Evolutionary conservation across 2,329 filamentous ascomycete genomes (phyloP).

Genomic region (Thelonectria blattea): DNA sequence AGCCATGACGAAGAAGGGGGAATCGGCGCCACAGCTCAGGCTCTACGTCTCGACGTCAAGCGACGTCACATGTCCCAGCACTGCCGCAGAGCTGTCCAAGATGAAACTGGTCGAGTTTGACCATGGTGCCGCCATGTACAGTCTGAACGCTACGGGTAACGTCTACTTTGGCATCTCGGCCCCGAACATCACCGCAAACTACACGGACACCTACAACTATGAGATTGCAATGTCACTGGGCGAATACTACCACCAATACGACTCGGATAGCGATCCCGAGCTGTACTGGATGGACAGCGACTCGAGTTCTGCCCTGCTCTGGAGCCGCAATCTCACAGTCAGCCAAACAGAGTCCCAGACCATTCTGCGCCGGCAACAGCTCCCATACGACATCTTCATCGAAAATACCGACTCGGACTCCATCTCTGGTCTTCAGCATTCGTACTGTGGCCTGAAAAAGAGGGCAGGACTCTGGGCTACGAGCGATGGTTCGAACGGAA

Average conservation of each 20-base stretch:
- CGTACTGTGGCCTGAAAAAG: slow-evolving; percentile 79
- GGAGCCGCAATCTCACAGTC: slow-evolving; percentile 74
- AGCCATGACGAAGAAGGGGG: slow-evolving; percentile 37
- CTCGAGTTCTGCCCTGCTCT: slow-evolving; percentile 76
- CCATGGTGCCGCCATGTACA: slow-evolving; percentile 73
- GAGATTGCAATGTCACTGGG: slow-evolving; percentile 85
- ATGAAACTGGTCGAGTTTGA: slow-evolving; percentile 55
- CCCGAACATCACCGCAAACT: slow-evolving; percentile 65
- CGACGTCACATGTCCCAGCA: slow-evolving; percentile 39
- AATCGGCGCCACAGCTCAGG: slow-evolving; percentile 70
- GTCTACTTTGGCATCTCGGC: slow-evolving; percentile 81
- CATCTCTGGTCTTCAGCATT: slow-evolving; percentile 75
- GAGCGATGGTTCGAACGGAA: slow-evolving; percentile 48
- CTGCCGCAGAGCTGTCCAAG: slow-evolving; percentile 29
- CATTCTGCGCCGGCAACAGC: slow-evolving; percentile 52
- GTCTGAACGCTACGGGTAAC: slow-evolving; percentile 65
- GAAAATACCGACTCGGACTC: slow-evolving; percentile 64
- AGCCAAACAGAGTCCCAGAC: slow-evolving; percentile 61
- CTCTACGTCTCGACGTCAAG: slow-evolving; percentile 74
- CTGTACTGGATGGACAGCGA: slow-evolving; percentile 88
- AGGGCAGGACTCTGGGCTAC: slow-evolving; percentile 68
- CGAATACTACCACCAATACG: slow-evolving; percentile 72
- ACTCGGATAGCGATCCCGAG: slow-evolving; percentile 52
- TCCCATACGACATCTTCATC: slow-evolving; percentile 80
- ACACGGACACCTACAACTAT: slow-evolving; percentile 75